phyloP scores from a whole-genome alignment of 2,329 filamentous ascomycete genomes.

The Aureobasidium namibiae region DNA sequence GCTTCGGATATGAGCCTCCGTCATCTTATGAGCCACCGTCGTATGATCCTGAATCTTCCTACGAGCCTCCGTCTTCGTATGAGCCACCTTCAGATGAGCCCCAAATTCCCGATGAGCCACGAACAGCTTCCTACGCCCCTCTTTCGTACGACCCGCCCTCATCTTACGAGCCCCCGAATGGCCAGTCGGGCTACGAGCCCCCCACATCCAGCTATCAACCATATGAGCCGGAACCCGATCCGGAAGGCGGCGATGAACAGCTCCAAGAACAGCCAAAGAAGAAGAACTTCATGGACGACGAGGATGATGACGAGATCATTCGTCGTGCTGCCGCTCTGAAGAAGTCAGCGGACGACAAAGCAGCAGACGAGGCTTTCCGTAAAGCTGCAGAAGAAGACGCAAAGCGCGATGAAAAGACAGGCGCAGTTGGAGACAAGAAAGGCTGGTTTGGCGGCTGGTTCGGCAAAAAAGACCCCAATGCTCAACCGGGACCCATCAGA shows the following conservation, averaged over 20 bases:
- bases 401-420: constrained; percentile 51
- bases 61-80: constrained; percentile 9
- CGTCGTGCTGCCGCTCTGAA: constrained; percentile 44
- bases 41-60: not conserved
- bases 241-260: constrained; percentile 39
- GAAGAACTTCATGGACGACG: constrained; percentile 74
- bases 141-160: constrained; percentile 20
- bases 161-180: constrained; percentile 27
- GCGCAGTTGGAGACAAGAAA: constrained; percentile 39
- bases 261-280: constrained; percentile 50
- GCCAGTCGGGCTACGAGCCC: constrained; percentile 47
- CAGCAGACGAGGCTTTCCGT: constrained; percentile 77
- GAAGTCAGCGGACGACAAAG: constrained; percentile 48
- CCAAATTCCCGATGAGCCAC: constrained; percentile 5
- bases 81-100: constrained; percentile 1
- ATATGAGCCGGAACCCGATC: constrained; percentile 43
- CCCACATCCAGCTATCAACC: constrained; percentile 44
- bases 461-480: constrained; percentile 58
- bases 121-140: constrained; percentile 16
- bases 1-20: not conserved
- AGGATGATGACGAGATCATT: constrained; percentile 59
- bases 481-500: constrained; percentile 60
- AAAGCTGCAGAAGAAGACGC: constrained; percentile 69
- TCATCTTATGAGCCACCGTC: constrained; percentile 7
- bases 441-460: constrained; percentile 88